Conservation (phyloP, 129 eudicot species). For the Artemisia tridentata region DNA sequence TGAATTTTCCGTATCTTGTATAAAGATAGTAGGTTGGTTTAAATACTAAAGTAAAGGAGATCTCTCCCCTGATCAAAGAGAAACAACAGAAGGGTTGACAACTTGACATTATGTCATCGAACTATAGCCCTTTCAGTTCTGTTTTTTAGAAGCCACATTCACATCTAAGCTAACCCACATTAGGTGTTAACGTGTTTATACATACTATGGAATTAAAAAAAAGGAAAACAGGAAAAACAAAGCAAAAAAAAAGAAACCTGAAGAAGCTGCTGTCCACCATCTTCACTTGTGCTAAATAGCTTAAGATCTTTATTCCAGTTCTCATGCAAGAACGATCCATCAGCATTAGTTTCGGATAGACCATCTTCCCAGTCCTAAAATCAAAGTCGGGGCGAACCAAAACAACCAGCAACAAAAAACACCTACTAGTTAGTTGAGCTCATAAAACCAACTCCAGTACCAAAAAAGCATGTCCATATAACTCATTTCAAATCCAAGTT, state of each 20-base stretch:
- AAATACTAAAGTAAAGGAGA: neutral
- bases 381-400: neutral
- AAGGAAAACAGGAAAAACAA: constrained; percentile 3
- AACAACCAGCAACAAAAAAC: neutral
- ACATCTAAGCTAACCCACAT: constrained; percentile 1
- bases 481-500: neutral
- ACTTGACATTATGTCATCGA: neutral
- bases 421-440: neutral
- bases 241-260: constrained; percentile 46
- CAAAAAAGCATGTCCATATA: neutral
- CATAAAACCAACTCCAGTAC: constrained; percentile 1
- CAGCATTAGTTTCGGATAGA: constrained; percentile 82
- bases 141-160: neutral
- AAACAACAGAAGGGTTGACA: neutral
- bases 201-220: neutral
- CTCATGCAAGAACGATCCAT: constrained; percentile 95
- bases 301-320: constrained; percentile 92
- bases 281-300: constrained; percentile 78
- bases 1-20: too few species aligned
- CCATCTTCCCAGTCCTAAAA: constrained; percentile 97
- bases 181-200: constrained; percentile 3
- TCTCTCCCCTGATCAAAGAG: neutral
- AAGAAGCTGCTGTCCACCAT: constrained; percentile 89
- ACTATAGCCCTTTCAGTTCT: neutral
- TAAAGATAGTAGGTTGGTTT: neutral